Base-by-base conservation (phyloP, 768 basidiomycete genomes). In the Mycena polygramma region DNA sequence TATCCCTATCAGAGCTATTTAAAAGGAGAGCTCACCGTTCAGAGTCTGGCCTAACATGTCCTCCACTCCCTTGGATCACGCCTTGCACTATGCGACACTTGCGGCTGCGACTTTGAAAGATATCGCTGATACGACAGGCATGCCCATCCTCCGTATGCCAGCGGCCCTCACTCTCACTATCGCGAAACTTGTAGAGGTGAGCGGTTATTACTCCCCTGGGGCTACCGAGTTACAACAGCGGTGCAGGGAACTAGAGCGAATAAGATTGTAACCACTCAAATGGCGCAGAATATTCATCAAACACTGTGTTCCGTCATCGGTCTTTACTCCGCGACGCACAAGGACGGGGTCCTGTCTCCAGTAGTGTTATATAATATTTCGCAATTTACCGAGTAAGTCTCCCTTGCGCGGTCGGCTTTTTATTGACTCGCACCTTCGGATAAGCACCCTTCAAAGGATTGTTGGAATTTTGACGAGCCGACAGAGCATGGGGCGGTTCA, bases 301-400 rank as follows among this genome's bases (percentile, higher is more conserved):
- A 36, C 49, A 9, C 46, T 60, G 45, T 60, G 45, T n/a, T 39
- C 35, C 2, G 49, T 60, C 19, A 36, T 60, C 13, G 20, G 46
- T 17, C 30, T 60, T 15, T 49, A 60, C 19, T 35, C 59, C 0
- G 46, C 24, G 17, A 46, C 43, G 9, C 26, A 35, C 2, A 22
- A 19, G 13, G 43, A 46, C 8, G 26, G 20, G 5, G 17, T 60
- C 4, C 45, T 60, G 35, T 46, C 59, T 11, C 43, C 59, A 17
- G 24, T 30, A 48, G 11, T 60, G 13, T 19, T 60, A 20, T 46
- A 60, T 17, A 46, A 48, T 36, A 60, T 60, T 20, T 24, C 26
- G 5, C 35, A 48, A 46, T 60, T 60, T 17, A 49, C 59, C 17
- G 59, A 48, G 59, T 60, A 60, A 17, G 46, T 37, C 24, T 30